A percentile compares a stretch with the other conserved stretches of the same genome.
These are phyloP conservation scores for Cladosporium colombiae DNA, from an alignment of 2,329 filamentous ascomycete species.

Conservation along the genomic window DNA sequence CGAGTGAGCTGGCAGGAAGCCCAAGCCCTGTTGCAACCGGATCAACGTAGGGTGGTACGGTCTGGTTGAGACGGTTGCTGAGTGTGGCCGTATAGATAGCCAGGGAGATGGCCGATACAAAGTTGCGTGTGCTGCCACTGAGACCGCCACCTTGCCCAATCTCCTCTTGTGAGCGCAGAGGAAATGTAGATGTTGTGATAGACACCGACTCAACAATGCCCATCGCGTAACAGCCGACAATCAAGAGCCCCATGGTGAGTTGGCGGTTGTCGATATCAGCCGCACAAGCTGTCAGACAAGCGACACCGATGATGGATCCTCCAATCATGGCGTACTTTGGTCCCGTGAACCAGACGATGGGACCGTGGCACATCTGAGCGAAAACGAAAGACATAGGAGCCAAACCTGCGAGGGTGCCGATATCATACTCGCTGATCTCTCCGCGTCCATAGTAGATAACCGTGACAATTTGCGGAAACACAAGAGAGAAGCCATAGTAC, in stretches of 20 bases:
- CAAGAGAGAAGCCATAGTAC: slow-evolving; percentile 30
- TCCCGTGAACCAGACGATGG: slow-evolving; percentile 29
- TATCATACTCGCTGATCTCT: slow-evolving; percentile 31
- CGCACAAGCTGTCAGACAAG: slow-evolving; percentile 28
- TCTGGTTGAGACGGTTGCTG: slow-evolving; percentile 27
- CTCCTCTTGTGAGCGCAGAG: slow-evolving; percentile 31
- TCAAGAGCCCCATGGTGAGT: slow-evolving; percentile 28
- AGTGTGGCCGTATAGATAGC: slow-evolving; percentile 30
- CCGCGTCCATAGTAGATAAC: slow-evolving; percentile 29
- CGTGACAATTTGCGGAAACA: slow-evolving; percentile 31
- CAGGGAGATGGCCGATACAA: slow-evolving; percentile 28
- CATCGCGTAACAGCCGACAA: slow-evolving; percentile 28
- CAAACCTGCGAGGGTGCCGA: slow-evolving; percentile 30
- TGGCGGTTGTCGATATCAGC: slow-evolving; percentile 27
- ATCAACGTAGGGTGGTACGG: slow-evolving; percentile 25
- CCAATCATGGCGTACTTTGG: slow-evolving; percentile 33
- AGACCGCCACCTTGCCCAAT: slow-evolving; percentile 30
- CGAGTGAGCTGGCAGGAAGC: slow-evolving; percentile 25
- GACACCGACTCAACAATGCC: slow-evolving; percentile 31
- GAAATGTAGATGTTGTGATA: slow-evolving; percentile 31
- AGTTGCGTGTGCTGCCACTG: slow-evolving; percentile 28
- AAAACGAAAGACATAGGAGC: slow-evolving; percentile 32
- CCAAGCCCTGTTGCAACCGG: slow-evolving; percentile 26
- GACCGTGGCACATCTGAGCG: slow-evolving; percentile 32
- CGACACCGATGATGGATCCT: slow-evolving; percentile 26